phyloP scores from a whole-genome alignment of 768 basidiomycete genomes.

The Boletus subparvulus region DNA sequence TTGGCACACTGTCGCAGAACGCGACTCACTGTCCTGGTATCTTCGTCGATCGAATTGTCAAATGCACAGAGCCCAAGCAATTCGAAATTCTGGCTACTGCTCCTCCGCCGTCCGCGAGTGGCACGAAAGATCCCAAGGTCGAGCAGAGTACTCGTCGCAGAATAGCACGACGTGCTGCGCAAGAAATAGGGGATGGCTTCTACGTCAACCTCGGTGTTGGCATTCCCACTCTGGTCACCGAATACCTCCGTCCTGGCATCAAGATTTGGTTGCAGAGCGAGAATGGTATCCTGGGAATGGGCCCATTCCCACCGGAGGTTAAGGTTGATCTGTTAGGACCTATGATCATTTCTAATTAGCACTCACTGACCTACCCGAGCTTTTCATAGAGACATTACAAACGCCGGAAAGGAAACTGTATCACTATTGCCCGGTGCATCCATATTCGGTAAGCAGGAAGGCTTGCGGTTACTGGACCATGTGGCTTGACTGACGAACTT shows the following conservation, averaged over 20 bases:
- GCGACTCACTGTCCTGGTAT: slow-evolving; percentile 78
- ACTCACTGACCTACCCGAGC: slow-evolving; percentile 38
- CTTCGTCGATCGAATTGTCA: slow-evolving; percentile 83
- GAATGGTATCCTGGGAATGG: slow-evolving; percentile 86
- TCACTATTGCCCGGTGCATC: slow-evolving; percentile 88
- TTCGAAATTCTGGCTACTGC: slow-evolving; percentile 74
- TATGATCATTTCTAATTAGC: not conserved
- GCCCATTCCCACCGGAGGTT: slow-evolving; percentile 75
- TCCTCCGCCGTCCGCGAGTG: slow-evolving; percentile 36
- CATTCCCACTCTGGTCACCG: slow-evolving; percentile 86
- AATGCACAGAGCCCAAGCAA: slow-evolving; percentile 67
- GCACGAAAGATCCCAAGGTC: slow-evolving; percentile 47
- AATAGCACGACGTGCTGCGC: slow-evolving; percentile 82
- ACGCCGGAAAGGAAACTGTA: slow-evolving; percentile 91
- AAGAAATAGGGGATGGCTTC: slow-evolving; percentile 82
- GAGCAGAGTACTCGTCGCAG: slow-evolving; percentile 58
- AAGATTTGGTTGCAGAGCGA: slow-evolving; percentile 85
- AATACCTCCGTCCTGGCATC: slow-evolving; percentile 65
- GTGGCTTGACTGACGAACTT: slow-evolving; percentile 22
- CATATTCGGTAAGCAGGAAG: slow-evolving; percentile 73
- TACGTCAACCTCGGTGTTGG: slow-evolving; percentile 87
- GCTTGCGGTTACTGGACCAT: slow-evolving; percentile 33
- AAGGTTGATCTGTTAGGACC: slow-evolving; percentile 74
- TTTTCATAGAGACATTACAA: slow-evolving; percentile 70
- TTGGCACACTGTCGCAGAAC: slow-evolving; percentile 78